A percentile compares a stretch with the other conserved stretches of the same genome.
Evolutionary conservation across 2,329 filamentous ascomycete genomes (phyloP).

Genomic region (Fusarium sp.): DNA sequence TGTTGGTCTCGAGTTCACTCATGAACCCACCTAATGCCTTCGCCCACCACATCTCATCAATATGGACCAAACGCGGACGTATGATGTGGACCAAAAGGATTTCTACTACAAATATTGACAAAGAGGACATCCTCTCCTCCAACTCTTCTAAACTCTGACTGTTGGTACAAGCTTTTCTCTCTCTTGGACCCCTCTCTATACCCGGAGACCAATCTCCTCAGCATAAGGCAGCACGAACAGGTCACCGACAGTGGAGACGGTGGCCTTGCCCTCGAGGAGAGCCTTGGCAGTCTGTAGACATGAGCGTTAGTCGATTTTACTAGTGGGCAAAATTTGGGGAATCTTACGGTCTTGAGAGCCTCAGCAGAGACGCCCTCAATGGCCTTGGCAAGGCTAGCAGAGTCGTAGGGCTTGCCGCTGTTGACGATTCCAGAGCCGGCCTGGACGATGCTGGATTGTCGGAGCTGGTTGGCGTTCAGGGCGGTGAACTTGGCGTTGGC

Average conservation of each 20-base stretch:
- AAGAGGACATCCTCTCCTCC: slow-evolving; percentile 49
- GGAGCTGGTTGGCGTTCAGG: slow-evolving; percentile 82
- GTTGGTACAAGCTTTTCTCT: slow-evolving; percentile 56
- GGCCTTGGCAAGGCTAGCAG: slow-evolving; percentile 80
- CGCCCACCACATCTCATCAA: background rate
- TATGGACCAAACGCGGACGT: slow-evolving; percentile 17
- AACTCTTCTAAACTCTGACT: slow-evolving; percentile 53
- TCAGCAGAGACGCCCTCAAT: slow-evolving; percentile 85
- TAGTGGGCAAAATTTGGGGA: slow-evolving; percentile 29
- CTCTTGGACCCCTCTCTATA: slow-evolving; percentile 70
- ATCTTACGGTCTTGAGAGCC: slow-evolving; percentile 84
- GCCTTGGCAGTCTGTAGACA: slow-evolving; percentile 81
- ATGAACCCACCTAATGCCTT: background rate
- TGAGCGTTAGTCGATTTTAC: slow-evolving; percentile 39
- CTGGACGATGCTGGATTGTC: slow-evolving; percentile 80
- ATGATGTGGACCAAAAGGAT: slow-evolving; percentile 46
- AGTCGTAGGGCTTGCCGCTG: slow-evolving; percentile 84
- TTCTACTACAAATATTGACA: slow-evolving; percentile 61
- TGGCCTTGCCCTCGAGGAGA: slow-evolving; percentile 87
- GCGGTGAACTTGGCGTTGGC: slow-evolving; percentile 94
- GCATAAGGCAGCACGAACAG: slow-evolving; percentile 91
- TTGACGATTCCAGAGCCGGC: slow-evolving; percentile 87
- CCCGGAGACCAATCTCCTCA: slow-evolving; percentile 91
- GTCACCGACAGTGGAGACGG: slow-evolving; percentile 90
- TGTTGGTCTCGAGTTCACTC: background rate